Percentiles rank a stretch among this genome's conserved stretches.
Conservation (phyloP, 106 monocot species). For the Dendrobium officinale region DNA sequence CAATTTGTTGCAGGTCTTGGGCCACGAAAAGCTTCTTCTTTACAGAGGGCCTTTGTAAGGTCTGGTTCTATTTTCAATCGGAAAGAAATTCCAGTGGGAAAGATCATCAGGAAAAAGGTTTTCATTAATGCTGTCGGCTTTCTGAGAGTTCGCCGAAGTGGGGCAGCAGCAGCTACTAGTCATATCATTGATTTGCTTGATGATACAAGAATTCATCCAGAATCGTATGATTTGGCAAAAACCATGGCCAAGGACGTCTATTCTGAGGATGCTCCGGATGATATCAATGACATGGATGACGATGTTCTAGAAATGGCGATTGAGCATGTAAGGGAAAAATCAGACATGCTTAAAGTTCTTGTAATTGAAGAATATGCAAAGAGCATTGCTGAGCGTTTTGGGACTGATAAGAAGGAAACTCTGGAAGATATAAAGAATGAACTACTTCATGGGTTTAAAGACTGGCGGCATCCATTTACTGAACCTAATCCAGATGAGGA, state of each 20-base stretch:
- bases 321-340: conserved; percentile 73
- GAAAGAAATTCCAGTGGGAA: conserved; percentile 75
- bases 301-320: conserved; percentile 84
- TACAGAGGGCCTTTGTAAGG: conserved; percentile 75
- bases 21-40: conserved; percentile 77
- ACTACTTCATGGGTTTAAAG: conserved; percentile 74
- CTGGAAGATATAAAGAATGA: conserved; percentile 80
- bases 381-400: conserved; percentile 16
- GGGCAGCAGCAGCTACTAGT: conserved; percentile 55
- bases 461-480: conserved; percentile 53
- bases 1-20: conserved; percentile 95
- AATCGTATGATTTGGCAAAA: conserved; percentile 88
- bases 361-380: conserved; percentile 65
- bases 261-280: conserved; percentile 33
- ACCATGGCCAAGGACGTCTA: conserved; percentile 72
- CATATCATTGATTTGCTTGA: conserved; percentile 82
- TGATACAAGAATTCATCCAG: conserved; percentile 98
- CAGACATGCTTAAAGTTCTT: conserved; percentile 43
- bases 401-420: conserved; percentile 54
- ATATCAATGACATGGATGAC: conserved; percentile 71
- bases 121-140: conserved; percentile 83
- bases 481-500: conserved; percentile 81
- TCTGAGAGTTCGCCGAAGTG: conserved; percentile 77
- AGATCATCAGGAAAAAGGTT: conserved; percentile 73
- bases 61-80: conserved; percentile 63